These are phyloP conservation scores for Lagenidium giganteum DNA, from an alignment of 352 stramenopile genomes.

Conservation along the genomic window DNA sequence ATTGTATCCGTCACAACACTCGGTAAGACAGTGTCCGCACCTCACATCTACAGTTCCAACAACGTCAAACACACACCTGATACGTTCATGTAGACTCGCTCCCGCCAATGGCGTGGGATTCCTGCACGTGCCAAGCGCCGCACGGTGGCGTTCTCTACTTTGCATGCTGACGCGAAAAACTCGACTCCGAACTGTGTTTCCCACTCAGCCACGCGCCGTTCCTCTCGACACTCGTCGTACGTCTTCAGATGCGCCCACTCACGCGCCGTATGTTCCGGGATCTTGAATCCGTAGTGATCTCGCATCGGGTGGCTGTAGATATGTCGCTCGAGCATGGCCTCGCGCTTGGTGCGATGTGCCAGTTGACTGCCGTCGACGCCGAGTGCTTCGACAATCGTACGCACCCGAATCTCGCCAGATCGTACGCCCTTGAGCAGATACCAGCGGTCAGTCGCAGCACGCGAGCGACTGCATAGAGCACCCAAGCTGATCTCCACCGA, in stretches of 20 bases:
- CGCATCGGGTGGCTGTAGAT: constrained; percentile 23
- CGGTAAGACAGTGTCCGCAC: neutral
- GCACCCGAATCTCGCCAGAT: constrained; percentile 61
- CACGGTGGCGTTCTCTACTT: constrained; percentile 20
- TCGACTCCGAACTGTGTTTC: constrained; percentile 39
- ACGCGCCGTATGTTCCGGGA: constrained; percentile 24
- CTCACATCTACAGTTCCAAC: neutral
- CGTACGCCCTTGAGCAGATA: constrained; percentile 39
- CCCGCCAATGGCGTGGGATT: constrained; percentile 55
- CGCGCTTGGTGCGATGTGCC: too few relatives aligned
- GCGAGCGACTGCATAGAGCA: constrained; percentile 25
- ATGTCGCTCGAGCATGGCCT: constrained; percentile 34
- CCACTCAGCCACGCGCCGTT: constrained; percentile 65
- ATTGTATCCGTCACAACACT: neutral
- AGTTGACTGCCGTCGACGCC: too few relatives aligned
- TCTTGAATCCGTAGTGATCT: constrained; percentile 69
- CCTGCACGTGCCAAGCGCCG: constrained; percentile 34
- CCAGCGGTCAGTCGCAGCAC: constrained; percentile 49
- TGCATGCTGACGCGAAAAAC: constrained; percentile 17
- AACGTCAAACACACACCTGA: constrained; percentile 20
- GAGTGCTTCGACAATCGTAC: constrained; percentile 60
- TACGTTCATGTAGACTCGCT: constrained; percentile 69
- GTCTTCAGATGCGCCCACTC: constrained; percentile 63
- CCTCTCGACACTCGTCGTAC: constrained; percentile 70
- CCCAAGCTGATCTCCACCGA: constrained; percentile 44